Base-by-base conservation (phyloP, 768 basidiomycete genomes). In the Leccinum disarticulatum region DNA sequence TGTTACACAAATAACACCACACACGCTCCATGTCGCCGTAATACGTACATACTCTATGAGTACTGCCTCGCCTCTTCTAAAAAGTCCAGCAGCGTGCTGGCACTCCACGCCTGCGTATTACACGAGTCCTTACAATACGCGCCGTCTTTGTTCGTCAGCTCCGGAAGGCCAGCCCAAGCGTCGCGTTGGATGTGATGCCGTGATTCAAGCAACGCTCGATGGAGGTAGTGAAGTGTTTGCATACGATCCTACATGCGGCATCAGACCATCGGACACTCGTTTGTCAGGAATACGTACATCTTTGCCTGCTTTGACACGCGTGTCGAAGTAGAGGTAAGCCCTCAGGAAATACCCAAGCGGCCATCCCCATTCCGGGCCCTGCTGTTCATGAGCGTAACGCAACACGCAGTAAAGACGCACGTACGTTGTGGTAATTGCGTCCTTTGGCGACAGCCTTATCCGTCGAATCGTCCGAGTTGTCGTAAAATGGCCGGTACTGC, bases 311-410 rank as follows among this genome's bases (percentile, higher is more conserved):
- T 91, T 93, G 15, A 79, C 83, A 13, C 77, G 75, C 13, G 79
- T 84, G 70, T 97, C 93, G 72, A 98, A 98, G 70, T 92, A 75
- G 49, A 98, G 81, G 74, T 93, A 97, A 0, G 97, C 94, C 53
- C 93, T 87, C 62, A 98, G 76, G 82, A 97, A 98, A 77, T 94
- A 98, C 4, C 97, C 97, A 48, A 93, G 76, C 11, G 93, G 93
- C 93, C 94, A 96, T 10, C 88, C 90, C 94, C 93, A 97, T 70
- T 95, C 92, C 4, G 93, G 93, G 17, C 93, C 93, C 86, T 95
- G 61, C 55, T 49, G 47, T 30, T 51, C 55, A 61, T 69, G 62
- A 64, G 67, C 57, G 59, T 50, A 41, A 46, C 51, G 15, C 30
- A 38, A 54, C 9, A 54, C 60, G 49, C 33, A 17, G 19, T 3